Percentiles rank a stretch among this genome's conserved stretches.
Conservation (phyloP, 257 asterid genomes). For the Nicotiana tomentosiformis region DNA sequence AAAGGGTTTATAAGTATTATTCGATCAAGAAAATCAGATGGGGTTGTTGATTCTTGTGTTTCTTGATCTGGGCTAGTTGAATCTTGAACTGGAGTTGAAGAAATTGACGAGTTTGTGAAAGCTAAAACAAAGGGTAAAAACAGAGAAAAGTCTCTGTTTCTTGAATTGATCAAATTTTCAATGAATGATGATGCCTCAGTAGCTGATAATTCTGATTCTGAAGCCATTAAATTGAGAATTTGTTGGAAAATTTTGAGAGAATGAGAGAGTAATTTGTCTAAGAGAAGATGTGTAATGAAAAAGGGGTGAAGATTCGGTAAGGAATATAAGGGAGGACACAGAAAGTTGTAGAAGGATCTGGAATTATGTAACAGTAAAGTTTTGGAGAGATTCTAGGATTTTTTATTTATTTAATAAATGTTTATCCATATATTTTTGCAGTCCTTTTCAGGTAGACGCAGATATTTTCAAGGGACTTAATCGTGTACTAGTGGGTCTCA, state of each 20-base stretch:
- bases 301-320: background rate
- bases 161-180: slow-evolving; percentile 29
- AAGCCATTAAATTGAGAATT: slow-evolving; percentile 32
- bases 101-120: slow-evolving; percentile 14
- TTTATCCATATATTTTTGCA: background rate
- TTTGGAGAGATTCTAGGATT: background rate
- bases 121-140: slow-evolving; percentile 43
- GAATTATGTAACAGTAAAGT: slow-evolving; percentile 15
- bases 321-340: slow-evolving; percentile 17
- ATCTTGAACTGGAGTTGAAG: slow-evolving; percentile 20
- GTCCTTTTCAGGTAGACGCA: background rate
- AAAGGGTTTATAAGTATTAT: slow-evolving; percentile 51
- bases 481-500: background rate
- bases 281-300: background rate
- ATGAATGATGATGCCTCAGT: slow-evolving; percentile 14
- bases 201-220: slow-evolving; percentile 26
- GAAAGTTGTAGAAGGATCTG: slow-evolving; percentile 42
- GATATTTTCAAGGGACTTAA: background rate
- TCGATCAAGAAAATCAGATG: slow-evolving; percentile 24
- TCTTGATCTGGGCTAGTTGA: slow-evolving; percentile 22
- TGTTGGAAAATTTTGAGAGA: background rate
- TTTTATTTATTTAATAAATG: too few species aligned
- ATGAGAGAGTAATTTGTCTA: background rate
- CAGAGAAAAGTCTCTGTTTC: slow-evolving; percentile 39
- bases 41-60: slow-evolving; percentile 8